Evolutionary conservation across 2,329 filamentous ascomycete genomes (phyloP).

Genomic region (Cephalotrichum gorgonifer): DNA sequence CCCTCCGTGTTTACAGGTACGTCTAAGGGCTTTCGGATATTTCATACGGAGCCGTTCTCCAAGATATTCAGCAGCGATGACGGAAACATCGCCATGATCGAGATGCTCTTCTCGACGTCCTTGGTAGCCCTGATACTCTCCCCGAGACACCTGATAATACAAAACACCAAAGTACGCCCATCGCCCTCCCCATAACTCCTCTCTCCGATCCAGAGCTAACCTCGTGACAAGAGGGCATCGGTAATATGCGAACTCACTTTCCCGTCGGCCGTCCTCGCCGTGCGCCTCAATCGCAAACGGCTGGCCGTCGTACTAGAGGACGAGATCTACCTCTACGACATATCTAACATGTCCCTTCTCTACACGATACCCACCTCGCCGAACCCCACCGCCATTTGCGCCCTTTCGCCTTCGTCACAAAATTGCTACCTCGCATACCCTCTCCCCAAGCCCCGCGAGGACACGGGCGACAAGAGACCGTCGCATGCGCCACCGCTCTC

Average conservation of each 20-base stretch:
- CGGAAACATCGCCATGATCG: conserved; percentile 88
- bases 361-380: conserved; percentile 90
- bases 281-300: conserved; percentile 88
- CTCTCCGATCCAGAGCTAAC: background rate
- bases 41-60: conserved; percentile 90
- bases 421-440: conserved; percentile 95
- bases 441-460: conserved; percentile 62
- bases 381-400: conserved; percentile 84
- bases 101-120: conserved; percentile 98
- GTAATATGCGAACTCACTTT: conserved; percentile 99
- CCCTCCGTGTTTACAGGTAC: conserved; percentile 50
- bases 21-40: conserved; percentile 88
- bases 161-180: conserved; percentile 81
- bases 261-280: conserved; percentile 87
- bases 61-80: conserved; percentile 93
- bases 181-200: background rate
- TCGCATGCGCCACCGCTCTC: conserved; percentile 76
- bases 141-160: conserved; percentile 84
- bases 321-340: conserved; percentile 96
- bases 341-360: conserved; percentile 93
- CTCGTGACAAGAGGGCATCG: conserved; percentile 44
- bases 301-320: conserved; percentile 90
- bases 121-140: conserved; percentile 89
- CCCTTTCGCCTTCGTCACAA: conserved; percentile 86
- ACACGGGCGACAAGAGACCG: conserved; percentile 48